phyloP scores from a whole-genome alignment of 1,139 yeast species.

The Pichia sp. region DNA sequence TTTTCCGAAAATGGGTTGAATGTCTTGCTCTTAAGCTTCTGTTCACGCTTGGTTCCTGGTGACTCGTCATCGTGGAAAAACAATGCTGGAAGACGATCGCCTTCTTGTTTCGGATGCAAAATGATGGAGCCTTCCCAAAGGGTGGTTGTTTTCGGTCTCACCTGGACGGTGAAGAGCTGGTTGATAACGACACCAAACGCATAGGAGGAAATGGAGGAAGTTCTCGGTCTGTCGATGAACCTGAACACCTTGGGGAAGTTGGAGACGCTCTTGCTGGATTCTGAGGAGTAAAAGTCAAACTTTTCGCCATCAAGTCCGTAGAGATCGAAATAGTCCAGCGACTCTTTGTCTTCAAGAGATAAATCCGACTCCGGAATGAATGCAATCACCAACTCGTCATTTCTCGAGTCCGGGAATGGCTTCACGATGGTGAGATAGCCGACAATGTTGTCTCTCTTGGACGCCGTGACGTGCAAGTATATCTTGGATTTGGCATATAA shows the following conservation, averaged over 20 bases:
- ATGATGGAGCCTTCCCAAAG: slow-evolving; percentile 93
- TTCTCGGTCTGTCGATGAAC: slow-evolving; percentile 50
- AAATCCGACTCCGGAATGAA: slow-evolving; percentile 66
- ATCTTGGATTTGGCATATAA: slow-evolving; percentile 65
- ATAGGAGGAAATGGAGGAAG: slow-evolving; percentile 55
- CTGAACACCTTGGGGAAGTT: slow-evolving; percentile 22
- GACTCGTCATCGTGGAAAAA: slow-evolving; percentile 93
- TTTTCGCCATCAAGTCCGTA: slow-evolving; percentile 33
- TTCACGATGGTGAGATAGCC: slow-evolving; percentile 71
- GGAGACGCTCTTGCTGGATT: not conserved
- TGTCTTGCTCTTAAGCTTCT: slow-evolving; percentile 53
- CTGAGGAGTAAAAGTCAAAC: slow-evolving; percentile 22
- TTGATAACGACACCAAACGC: slow-evolving; percentile 62
- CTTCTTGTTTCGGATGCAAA: slow-evolving; percentile 58
- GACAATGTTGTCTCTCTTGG: slow-evolving; percentile 70
- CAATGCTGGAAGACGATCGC: slow-evolving; percentile 69
- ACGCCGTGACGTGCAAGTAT: slow-evolving; percentile 76
- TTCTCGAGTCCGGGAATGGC: slow-evolving; percentile 48
- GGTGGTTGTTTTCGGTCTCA: slow-evolving; percentile 68
- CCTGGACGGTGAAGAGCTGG: slow-evolving; percentile 73
- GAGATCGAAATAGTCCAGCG: slow-evolving; percentile 30
- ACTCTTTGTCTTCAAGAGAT: slow-evolving; percentile 35
- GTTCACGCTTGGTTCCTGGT: slow-evolving; percentile 66
- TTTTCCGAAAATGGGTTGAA: slow-evolving; percentile 75
- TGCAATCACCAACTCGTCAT: slow-evolving; percentile 61